Conservation (phyloP, 108 stramenopile genomes). For the Cyclotella cryptica region DNA sequence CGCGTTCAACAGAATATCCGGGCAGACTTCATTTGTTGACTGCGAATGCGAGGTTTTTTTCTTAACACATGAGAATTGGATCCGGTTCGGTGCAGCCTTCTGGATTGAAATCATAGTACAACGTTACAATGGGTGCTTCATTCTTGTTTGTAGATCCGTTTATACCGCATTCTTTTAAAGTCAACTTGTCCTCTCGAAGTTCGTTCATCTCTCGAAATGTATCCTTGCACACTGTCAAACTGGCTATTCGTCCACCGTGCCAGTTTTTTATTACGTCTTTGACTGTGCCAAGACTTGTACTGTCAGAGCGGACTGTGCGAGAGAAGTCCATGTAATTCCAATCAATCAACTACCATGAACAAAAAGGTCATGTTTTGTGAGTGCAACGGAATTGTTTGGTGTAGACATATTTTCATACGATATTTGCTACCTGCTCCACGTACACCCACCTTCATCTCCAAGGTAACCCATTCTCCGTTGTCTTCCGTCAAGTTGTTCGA, state of each 20-base stretch:
- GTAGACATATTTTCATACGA: not conserved
- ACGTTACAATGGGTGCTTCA: conserved; percentile 24
- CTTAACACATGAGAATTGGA: conserved; percentile 37
- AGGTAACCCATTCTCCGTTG: conserved; percentile 33
- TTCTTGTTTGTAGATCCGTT: conserved; percentile 14
- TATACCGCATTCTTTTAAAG: conserved; percentile 34
- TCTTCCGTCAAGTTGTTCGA: not conserved
- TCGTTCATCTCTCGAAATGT: conserved; percentile 36
- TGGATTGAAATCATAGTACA: conserved; percentile 45
- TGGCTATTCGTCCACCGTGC: conserved; percentile 40
- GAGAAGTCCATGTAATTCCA: conserved; percentile 50
- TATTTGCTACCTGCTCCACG: not conserved
- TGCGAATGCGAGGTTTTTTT: no score
- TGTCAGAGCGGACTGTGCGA: conserved; percentile 28
- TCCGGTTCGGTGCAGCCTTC: conserved; percentile 26
- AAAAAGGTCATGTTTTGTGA: not conserved
- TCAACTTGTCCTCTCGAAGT: conserved; percentile 31
- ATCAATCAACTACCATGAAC: conserved; percentile 30
- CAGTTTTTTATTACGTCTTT: conserved; percentile 52
- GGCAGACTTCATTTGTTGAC: no score
- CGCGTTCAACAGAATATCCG: no score
- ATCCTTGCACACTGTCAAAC: conserved; percentile 37
- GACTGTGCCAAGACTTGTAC: conserved; percentile 25
- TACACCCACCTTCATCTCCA: conserved; percentile 39
- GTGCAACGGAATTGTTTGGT: not conserved